Base-by-base conservation (phyloP, 768 basidiomycete genomes). In the Hygrocybe coccinea region DNA sequence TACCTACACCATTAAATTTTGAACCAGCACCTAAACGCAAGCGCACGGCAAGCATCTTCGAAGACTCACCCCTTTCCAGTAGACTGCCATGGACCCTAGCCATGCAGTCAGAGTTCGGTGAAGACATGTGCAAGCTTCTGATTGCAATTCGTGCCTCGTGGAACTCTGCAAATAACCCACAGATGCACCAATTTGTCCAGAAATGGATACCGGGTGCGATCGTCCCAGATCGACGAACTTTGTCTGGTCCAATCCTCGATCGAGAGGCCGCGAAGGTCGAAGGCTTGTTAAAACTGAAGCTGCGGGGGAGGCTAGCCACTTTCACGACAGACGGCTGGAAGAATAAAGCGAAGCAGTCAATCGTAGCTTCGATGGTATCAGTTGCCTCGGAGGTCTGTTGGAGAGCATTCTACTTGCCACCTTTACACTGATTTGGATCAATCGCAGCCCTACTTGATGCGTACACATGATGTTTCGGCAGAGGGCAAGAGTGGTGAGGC, bases 311-410 rank as follows among this genome's bases (percentile, higher is more conserved):
- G 54, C 63, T 14, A 68, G 56, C 5, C 68, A 67, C 2, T 59
- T 64, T 12, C 61, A 63, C 41, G 69, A 71, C 45, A 19, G 45
- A 71, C 57, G 65, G 70, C 15, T 71, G 70, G 69, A 68, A 67
- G 50, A 67, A 69, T 56, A 52, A 66, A 19, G 55, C 61, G 9
- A 67, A 64, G 50, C 63, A 55, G 15, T 52, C 62, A 11, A 33
- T 70, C 24, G 56, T 67, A 44, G 58, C 60, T 6, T 65, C 63
- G 6, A 63, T 67, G 56, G 46, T 70, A 21, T 68, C 57, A 24
- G 64, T 68, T 2, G 61, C 66, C n/a, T 54, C 57, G 22, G 43
- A 55, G 56, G 70, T 70, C 44, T 22, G 61, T 47, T 3, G 22
- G 51, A 43, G 62, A 55, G 24, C 24, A 29, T 19, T 36, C n/a